Evolutionary conservation across 192 early-diverging fungal species (phyloP).

Genomic region (Gigaspora rosea): DNA sequence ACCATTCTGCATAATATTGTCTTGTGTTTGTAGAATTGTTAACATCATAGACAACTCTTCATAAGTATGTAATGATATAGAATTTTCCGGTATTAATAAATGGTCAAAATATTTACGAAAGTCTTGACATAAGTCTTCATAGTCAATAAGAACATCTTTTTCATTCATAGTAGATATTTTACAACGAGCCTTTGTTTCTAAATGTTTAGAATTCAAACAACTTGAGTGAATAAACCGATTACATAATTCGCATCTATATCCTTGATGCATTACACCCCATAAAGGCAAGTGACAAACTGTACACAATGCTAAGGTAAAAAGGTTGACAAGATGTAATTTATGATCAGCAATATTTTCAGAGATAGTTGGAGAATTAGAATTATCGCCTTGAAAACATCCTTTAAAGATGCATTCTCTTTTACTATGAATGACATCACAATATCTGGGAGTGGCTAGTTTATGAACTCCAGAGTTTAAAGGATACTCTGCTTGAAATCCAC

Average conservation of each 20-base stretch:
- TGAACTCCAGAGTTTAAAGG: conserved; percentile 42
- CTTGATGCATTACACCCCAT: conserved; percentile 59
- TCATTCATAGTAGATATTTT: conserved; percentile 32
- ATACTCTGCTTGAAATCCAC: conserved; percentile 37
- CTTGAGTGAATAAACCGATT: conserved; percentile 50
- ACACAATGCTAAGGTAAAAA: conserved; percentile 57
- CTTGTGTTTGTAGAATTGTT: conserved; percentile 40
- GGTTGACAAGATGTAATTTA: conserved; percentile 52
- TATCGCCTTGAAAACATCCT: conserved; percentile 5
- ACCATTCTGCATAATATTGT: conserved; percentile 41
- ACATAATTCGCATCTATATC: conserved; percentile 55
- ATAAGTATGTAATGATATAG: conserved; percentile 26
- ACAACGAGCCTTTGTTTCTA: not conserved
- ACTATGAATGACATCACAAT: conserved; percentile 39
- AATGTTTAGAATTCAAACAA: conserved; percentile 34
- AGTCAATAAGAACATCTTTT: conserved; percentile 41
- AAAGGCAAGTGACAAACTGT: conserved; percentile 50
- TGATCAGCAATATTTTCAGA: conserved; percentile 40
- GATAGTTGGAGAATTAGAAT: conserved; percentile 12
- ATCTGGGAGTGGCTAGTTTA: conserved; percentile 48
- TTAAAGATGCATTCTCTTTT: conserved; percentile 26
- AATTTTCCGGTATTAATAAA: conserved; percentile 35
- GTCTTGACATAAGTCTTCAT: conserved; percentile 37
- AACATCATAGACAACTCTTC: conserved; percentile 43
- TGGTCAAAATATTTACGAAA: conserved; percentile 39